Evolutionary conservation across 441 rosid species (phyloP).

Genomic region (Pelargonium myrrhifolium): DNA sequence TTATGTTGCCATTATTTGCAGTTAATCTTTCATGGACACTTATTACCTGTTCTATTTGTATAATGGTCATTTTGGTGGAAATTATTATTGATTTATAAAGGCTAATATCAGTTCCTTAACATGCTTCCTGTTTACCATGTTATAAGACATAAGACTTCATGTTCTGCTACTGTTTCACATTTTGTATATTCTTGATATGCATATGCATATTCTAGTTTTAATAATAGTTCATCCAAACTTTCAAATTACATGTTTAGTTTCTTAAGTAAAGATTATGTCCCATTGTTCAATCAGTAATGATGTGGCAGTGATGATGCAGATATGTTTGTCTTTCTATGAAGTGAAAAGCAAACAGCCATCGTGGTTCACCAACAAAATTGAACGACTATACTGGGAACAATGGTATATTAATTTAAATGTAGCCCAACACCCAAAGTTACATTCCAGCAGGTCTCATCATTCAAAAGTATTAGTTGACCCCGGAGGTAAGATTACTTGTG

Average conservation of each 20-base stretch:
- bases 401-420: conserved; percentile 87
- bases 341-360: conserved; percentile 72
- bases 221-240: not conserved
- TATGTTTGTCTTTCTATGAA: conserved; percentile 86
- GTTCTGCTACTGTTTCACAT: not conserved
- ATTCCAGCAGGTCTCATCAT: conserved; percentile 53
- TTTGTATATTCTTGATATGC: not conserved
- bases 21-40: not conserved
- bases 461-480: conserved; percentile 54
- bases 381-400: conserved; percentile 72
- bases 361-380: conserved; percentile 75
- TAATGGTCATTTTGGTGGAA: not conserved
- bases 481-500: conserved; percentile 41
- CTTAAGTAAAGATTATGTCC: conserved; percentile 1
- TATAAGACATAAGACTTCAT: not conserved
- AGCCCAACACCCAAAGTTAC: conserved; percentile 51
- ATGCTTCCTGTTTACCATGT: not conserved
- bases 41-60: not conserved
- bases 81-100: not conserved
- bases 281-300: conserved; percentile 1
- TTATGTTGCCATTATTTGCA: no score
- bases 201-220: not conserved
- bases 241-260: not conserved
- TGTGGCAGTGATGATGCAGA: conserved; percentile 34
- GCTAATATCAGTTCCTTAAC: not conserved